These are phyloP conservation scores for Vanrija sp. DNA, from an alignment of 1,284 basidiomycete species.

Conservation along the genomic window DNA sequence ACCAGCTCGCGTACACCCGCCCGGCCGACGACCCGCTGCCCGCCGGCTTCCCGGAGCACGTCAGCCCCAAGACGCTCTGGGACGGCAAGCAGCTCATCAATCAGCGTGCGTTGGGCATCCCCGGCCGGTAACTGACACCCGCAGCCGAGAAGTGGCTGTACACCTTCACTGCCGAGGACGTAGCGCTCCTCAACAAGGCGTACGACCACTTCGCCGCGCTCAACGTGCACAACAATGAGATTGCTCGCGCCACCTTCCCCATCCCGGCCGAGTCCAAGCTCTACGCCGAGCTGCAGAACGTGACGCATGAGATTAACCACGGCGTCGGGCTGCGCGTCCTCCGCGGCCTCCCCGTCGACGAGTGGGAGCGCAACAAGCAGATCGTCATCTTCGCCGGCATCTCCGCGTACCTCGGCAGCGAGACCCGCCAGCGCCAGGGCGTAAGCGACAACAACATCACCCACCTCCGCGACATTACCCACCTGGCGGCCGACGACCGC, in stretches of 20 bases:
- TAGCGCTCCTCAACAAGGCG: slow-evolving; percentile 15
- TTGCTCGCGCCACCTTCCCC: slow-evolving; percentile 17
- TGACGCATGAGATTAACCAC: slow-evolving; percentile 16
- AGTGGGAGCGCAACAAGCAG: slow-evolving; percentile 23
- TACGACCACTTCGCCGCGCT: slow-evolving; percentile 24
- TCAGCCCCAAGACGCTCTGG: slow-evolving; percentile 19
- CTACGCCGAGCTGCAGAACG: slow-evolving; percentile 11
- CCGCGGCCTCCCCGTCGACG: slow-evolving; percentile 25
- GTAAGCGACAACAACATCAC: slow-evolving; percentile 16
- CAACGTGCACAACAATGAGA: slow-evolving; percentile 5
- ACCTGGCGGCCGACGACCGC: slow-evolving; percentile 22
- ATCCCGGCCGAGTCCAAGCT: slow-evolving; percentile 16
- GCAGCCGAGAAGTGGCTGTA: slow-evolving; percentile 27
- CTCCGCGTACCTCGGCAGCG: slow-evolving; percentile 16
- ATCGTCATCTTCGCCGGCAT: slow-evolving; percentile 24
- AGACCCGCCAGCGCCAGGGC: slow-evolving; percentile 15
- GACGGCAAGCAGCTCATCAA: slow-evolving; percentile 26
- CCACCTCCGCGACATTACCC: slow-evolving; percentile 28
- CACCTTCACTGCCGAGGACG: slow-evolving; percentile 19
- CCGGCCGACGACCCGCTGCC: slow-evolving; percentile 21
- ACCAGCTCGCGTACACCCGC: slow-evolving; percentile 20
- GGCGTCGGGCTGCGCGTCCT: slow-evolving; percentile 26
- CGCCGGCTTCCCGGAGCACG: slow-evolving; percentile 15
- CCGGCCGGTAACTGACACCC: background rate
- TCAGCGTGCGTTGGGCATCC: slow-evolving; percentile 18